Percentiles rank a stretch among this genome's conserved stretches.
These are phyloP conservation scores for Ceratocystis smalleyi DNA, from an alignment of 2,329 filamentous ascomycete genomes.

Conservation along the genomic window DNA sequence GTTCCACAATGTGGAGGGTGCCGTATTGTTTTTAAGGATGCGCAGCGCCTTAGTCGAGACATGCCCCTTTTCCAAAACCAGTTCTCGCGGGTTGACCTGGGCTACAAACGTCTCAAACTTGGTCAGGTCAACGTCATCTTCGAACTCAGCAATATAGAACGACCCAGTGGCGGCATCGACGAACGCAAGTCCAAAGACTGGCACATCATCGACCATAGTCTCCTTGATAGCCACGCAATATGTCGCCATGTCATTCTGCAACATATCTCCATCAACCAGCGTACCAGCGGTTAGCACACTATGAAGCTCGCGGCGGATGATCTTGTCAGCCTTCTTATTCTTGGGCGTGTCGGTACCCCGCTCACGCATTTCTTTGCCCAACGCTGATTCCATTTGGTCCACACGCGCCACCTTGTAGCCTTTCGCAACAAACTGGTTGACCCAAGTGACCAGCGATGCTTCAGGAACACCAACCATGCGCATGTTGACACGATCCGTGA, in stretches of 20 bases:
- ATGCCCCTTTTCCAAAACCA: slow-evolving; percentile 74
- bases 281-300: slow-evolving; percentile 87
- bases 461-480: slow-evolving; percentile 98
- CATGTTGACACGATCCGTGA: slow-evolving; percentile 98
- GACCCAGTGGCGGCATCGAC: slow-evolving; percentile 92
- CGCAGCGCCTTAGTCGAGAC: slow-evolving; percentile 79
- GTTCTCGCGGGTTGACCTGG: slow-evolving; percentile 74
- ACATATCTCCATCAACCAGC: slow-evolving; percentile 87
- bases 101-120: slow-evolving; percentile 96
- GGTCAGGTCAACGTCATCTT: slow-evolving; percentile 83
- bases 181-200: slow-evolving; percentile 82
- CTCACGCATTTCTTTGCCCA: slow-evolving; percentile 98
- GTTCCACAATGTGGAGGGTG: slow-evolving; percentile 89
- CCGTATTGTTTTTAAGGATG: slow-evolving; percentile 91
- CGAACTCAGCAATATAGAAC: slow-evolving; percentile 83
- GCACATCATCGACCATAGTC: slow-evolving; percentile 52
- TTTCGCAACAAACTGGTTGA: slow-evolving; percentile 95
- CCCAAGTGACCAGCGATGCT: slow-evolving; percentile 89
- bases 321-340: slow-evolving; percentile 65
- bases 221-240: slow-evolving; percentile 95
- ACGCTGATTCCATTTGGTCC: slow-evolving; percentile 88
- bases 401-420: slow-evolving; percentile 94
- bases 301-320: slow-evolving; percentile 79
- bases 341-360: slow-evolving; percentile 49
- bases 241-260: slow-evolving; percentile 93